Evolutionary conservation across 148 eudicot genomes (phyloP).

Genomic region (Cornus kousa): DNA sequence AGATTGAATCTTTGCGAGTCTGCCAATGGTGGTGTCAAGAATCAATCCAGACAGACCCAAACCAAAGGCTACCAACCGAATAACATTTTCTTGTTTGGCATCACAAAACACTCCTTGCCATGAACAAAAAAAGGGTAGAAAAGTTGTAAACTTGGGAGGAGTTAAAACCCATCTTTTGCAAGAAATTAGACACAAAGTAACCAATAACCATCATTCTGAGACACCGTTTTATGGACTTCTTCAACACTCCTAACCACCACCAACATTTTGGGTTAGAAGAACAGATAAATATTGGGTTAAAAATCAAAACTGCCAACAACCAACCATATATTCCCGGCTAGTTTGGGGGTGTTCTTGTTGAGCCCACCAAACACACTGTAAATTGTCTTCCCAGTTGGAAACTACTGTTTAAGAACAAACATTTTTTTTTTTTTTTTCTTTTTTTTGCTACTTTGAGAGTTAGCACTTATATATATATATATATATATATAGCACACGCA

Average conservation of each 20-base stretch:
- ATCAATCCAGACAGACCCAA: conserved; percentile 51
- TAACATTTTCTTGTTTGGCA: conserved; percentile 25
- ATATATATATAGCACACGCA: no score
- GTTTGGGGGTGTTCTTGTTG: background rate
- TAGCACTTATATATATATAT: no score
- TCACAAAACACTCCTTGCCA: conserved; percentile 61
- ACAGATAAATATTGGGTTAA: no score
- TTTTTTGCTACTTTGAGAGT: no score
- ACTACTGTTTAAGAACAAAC: background rate
- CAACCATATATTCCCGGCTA: background rate
- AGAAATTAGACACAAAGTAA: conserved; percentile 45
- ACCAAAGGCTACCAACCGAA: conserved; percentile 36
- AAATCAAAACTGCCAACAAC: background rate
- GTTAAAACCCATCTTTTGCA: conserved; percentile 47
- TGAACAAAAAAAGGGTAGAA: conserved; percentile 44
- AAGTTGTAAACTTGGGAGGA: conserved; percentile 28
- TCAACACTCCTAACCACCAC: conserved; percentile 21
- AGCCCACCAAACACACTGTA: conserved; percentile 2
- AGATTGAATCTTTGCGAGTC: conserved; percentile 39
- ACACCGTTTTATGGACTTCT: conserved; percentile 6
- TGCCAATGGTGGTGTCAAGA: conserved; percentile 62
- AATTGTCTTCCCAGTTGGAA: background rate
- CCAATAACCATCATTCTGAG: conserved; percentile 20
- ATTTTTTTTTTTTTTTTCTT: no score
- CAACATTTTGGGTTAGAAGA: background rate